These are phyloP conservation scores for Aspergillus sp. DNA, from an alignment of 2,329 filamentous ascomycete genomes.

Conservation along the genomic window DNA sequence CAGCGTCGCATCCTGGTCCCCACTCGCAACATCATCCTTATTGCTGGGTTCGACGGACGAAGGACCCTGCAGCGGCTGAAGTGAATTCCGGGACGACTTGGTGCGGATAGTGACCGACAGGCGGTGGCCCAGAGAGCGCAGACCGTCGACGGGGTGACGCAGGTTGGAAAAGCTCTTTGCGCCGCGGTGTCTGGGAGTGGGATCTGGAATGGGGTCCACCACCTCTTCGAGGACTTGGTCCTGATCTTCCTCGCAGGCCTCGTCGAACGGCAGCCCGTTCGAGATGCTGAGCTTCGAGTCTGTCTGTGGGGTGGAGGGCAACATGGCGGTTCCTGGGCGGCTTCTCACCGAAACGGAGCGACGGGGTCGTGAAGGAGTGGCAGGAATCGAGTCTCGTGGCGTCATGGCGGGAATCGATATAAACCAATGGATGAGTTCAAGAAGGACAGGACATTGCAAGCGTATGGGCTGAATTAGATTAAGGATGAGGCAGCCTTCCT, in stretches of 20 bases:
- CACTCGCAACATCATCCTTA: conserved; percentile 12
- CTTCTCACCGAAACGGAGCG: conserved; percentile 30
- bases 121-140: conserved; percentile 33
- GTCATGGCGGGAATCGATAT: conserved; percentile 16
- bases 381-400: conserved; percentile 20
- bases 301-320: conserved; percentile 13
- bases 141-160: conserved; percentile 32
- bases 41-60: conserved; percentile 7
- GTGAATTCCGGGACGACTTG: conserved; percentile 25
- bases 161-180: conserved; percentile 36
- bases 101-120: conserved; percentile 32
- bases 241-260: conserved; percentile 15
- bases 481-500: background rate
- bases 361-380: conserved; percentile 23
- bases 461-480: background rate
- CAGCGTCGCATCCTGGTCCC: conserved; percentile 16
- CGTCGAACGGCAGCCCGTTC: conserved; percentile 14
- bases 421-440: conserved; percentile 1
- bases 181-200: conserved; percentile 22
- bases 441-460: background rate
- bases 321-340: conserved; percentile 29
- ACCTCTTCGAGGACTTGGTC: conserved; percentile 23
- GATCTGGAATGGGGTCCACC: conserved; percentile 22
- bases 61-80: conserved; percentile 11
- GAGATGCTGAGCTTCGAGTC: conserved; percentile 15